Percentiles rank a stretch among this genome's conserved stretches.
These are phyloP conservation scores for Geranomyces variabilis DNA, from an alignment of 192 early-diverging fungal species.

Conservation along the genomic window DNA sequence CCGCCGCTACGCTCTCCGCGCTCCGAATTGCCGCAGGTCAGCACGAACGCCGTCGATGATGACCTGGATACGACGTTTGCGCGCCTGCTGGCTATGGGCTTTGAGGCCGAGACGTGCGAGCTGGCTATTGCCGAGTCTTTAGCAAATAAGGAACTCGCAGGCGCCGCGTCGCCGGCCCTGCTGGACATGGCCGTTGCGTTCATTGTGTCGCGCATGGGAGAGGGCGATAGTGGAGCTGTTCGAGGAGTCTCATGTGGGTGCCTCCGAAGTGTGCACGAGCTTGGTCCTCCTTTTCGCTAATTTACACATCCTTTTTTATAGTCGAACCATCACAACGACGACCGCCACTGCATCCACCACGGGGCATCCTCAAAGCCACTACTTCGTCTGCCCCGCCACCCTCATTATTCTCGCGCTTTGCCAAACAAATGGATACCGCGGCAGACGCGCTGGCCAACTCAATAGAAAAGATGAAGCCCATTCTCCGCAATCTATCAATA, in stretches of 20 bases:
- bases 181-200: conserved; percentile 30
- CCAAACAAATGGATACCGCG: conserved; percentile 31
- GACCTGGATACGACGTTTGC: conserved; percentile 35
- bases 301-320: too few relatives aligned
- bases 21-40: neutral
- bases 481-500: neutral
- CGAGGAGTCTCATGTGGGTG: conserved; percentile 30
- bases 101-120: conserved; percentile 35
- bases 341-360: neutral
- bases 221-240: conserved; percentile 11
- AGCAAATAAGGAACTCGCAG: neutral
- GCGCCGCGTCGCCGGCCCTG: neutral
- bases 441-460: conserved; percentile 20
- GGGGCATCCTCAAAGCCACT: conserved; percentile 29
- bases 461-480: conserved; percentile 17
- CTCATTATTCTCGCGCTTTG: conserved; percentile 13
- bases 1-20: neutral
- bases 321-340: neutral
- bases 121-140: conserved; percentile 29
- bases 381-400: neutral
- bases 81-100: conserved; percentile 37
- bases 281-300: neutral
- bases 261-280: too few relatives aligned
- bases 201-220: conserved; percentile 24
- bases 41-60: neutral